phyloP scores from a whole-genome alignment of 768 basidiomycete genomes.

The Terana coerulea region DNA sequence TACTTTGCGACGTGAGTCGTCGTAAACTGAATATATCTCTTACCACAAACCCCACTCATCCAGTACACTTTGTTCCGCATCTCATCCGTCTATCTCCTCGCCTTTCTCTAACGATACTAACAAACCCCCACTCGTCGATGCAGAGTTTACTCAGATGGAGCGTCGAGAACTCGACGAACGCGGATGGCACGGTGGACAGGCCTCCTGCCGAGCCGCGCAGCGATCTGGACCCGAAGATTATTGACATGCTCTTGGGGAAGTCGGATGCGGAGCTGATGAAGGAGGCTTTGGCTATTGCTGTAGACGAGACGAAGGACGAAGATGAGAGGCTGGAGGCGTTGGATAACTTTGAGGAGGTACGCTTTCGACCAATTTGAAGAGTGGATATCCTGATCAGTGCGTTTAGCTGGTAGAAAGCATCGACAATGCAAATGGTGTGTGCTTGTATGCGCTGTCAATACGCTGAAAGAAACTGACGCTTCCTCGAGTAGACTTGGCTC shows the following conservation, averaged over 20 bases:
- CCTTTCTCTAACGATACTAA: conserved; percentile 1
- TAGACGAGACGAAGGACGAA: conserved; percentile 51
- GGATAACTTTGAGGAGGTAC: conserved; percentile 86
- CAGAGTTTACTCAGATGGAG: conserved; percentile 81
- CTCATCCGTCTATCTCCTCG: neutral
- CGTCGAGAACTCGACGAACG: conserved; percentile 60
- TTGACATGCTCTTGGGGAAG: conserved; percentile 82
- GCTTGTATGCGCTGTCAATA: neutral
- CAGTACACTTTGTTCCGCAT: too few relatives aligned
- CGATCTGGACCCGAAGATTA: conserved; percentile 76
- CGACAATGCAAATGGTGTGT: conserved; percentile 83
- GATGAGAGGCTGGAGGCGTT: conserved; percentile 63
- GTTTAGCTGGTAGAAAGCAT: conserved; percentile 80
- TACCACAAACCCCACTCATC: too few relatives aligned
- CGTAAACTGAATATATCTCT: too few relatives aligned
- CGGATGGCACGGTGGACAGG: conserved; percentile 25
- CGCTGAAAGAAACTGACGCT: neutral
- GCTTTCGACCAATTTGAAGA: conserved; percentile 15
- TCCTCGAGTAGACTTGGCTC: conserved; percentile 75
- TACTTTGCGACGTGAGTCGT: too few relatives aligned
- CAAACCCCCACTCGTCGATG: too few relatives aligned
- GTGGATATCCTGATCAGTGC: neutral
- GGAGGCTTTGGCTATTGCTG: conserved; percentile 64
- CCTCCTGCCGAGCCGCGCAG: conserved; percentile 35
- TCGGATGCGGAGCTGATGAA: conserved; percentile 83